Conservation (phyloP, 1,139 yeast genomes). For the Diutina mesorugosa region DNA sequence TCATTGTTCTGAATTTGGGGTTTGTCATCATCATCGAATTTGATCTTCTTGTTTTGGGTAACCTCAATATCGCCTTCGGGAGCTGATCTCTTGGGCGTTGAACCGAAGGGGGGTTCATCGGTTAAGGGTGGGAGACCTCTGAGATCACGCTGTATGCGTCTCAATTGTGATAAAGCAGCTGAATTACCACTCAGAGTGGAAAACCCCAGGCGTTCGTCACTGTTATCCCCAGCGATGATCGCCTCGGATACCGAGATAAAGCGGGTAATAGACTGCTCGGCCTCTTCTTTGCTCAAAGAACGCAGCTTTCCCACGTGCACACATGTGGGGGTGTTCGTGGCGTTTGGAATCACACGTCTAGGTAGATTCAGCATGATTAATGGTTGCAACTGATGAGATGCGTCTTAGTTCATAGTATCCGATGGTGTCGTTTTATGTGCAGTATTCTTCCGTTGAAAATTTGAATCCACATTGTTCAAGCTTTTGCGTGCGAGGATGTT, state of each 20-base stretch:
- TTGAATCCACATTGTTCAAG: background rate
- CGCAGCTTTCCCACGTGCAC: background rate
- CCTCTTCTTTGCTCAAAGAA: background rate
- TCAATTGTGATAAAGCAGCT: background rate
- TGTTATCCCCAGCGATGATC: background rate
- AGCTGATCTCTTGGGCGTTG: background rate
- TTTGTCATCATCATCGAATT: background rate
- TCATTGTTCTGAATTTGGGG: background rate
- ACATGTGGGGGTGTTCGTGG: background rate
- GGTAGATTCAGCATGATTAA: background rate
- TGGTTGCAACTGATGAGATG: background rate
- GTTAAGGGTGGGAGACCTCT: background rate
- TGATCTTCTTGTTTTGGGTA: background rate
- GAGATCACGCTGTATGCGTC: background rate
- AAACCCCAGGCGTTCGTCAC: background rate
- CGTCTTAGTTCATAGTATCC: background rate
- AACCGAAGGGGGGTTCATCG: background rate
- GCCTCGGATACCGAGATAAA: background rate
- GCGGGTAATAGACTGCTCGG: background rate
- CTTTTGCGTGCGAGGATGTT: background rate
- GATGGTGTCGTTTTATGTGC: background rate
- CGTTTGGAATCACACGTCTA: background rate
- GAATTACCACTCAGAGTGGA: background rate
- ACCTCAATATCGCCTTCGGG: background rate
- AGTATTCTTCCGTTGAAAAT: background rate